Conservation (phyloP, 108 stramenopile genomes). For the Cylindrotheca closterium region DNA sequence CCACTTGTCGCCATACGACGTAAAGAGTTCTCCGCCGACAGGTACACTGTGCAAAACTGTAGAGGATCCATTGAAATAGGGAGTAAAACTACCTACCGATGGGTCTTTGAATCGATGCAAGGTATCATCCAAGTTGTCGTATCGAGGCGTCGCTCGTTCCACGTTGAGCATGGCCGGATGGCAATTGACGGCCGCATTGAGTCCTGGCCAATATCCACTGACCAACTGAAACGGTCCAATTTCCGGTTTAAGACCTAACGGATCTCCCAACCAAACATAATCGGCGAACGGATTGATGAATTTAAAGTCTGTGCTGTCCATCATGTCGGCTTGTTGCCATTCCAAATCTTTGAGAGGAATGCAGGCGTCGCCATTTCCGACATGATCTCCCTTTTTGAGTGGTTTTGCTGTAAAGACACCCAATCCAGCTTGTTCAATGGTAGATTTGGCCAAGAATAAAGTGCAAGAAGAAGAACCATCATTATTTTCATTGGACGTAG, state of each 20-base stretch:
- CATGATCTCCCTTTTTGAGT: conserved; percentile 22
- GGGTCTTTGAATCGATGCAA: conserved; percentile 52
- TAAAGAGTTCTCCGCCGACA: conserved; percentile 71
- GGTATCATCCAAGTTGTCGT: conserved; percentile 14
- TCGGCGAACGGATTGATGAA: conserved; percentile 37
- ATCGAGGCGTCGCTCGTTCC: conserved; percentile 7
- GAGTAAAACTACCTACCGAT: conserved; percentile 29
- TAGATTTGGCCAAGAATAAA: conserved; percentile 64
- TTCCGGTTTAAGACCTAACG: conserved; percentile 28
- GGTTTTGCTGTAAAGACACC: conserved; percentile 56
- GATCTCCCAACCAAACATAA: conserved; percentile 48
- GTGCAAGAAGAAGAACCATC: conserved; percentile 26
- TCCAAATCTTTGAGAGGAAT: conserved; percentile 54
- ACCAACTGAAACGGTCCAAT: background rate
- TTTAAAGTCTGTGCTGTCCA: conserved; percentile 7
- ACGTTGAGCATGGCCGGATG: conserved; percentile 37
- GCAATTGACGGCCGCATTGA: conserved; percentile 46
- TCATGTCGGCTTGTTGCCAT: conserved; percentile 37
- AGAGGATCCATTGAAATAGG: conserved; percentile 32
- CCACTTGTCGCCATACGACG: conserved; percentile 63
- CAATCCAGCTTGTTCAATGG: conserved; percentile 67
- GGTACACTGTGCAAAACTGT: conserved; percentile 30
- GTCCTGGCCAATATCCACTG: conserved; percentile 39
- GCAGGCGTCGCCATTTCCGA: conserved; percentile 47
- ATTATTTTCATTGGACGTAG: background rate